phyloP scores from a whole-genome alignment of 2,329 filamentous ascomycete genomes.

The Chaetoscypha palmicola region DNA sequence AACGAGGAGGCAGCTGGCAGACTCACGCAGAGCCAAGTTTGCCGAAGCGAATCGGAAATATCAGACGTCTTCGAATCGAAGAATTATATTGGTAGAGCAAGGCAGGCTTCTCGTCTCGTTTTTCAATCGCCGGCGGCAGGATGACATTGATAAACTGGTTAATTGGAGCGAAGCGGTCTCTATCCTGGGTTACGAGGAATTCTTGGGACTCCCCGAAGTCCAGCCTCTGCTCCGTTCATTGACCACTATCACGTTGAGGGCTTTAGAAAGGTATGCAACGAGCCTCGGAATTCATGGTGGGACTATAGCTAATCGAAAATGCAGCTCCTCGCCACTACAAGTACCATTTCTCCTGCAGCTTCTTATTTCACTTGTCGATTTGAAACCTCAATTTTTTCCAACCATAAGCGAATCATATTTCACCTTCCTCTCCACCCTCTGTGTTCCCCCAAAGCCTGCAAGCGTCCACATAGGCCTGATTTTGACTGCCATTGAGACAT shows the following conservation, averaged over 20 bases:
- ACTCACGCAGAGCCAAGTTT: constrained; percentile 52
- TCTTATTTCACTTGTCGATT: constrained; percentile 21
- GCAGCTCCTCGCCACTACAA: no score
- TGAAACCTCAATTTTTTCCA: constrained; percentile 18
- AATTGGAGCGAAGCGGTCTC: constrained; percentile 32
- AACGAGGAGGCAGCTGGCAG: constrained; percentile 51
- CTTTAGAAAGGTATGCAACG: constrained; percentile 27
- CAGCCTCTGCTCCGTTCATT: constrained; percentile 20
- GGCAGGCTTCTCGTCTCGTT: constrained; percentile 44
- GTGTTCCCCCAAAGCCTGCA: constrained; percentile 6
- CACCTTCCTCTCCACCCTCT: constrained; percentile 23
- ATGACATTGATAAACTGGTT: constrained; percentile 44
- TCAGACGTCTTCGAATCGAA: constrained; percentile 18
- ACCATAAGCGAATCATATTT: constrained; percentile 27
- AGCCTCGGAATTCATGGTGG: no score
- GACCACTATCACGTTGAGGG: constrained; percentile 21
- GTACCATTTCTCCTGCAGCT: constrained; percentile 21
- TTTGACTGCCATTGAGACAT: constrained; percentile 22
- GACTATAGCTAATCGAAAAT: no score
- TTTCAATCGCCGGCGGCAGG: constrained; percentile 37
- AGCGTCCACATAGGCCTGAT: constrained; percentile 14
- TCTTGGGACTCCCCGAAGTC: constrained; percentile 25
- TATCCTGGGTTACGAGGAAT: constrained; percentile 31
- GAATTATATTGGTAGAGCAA: constrained; percentile 34
- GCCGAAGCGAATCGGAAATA: constrained; percentile 48